Percentiles rank a stretch among this genome's conserved stretches.
Evolutionary conservation across 176 grass and related monocot species (phyloP).

Genomic region (Bromus sterilis): DNA sequence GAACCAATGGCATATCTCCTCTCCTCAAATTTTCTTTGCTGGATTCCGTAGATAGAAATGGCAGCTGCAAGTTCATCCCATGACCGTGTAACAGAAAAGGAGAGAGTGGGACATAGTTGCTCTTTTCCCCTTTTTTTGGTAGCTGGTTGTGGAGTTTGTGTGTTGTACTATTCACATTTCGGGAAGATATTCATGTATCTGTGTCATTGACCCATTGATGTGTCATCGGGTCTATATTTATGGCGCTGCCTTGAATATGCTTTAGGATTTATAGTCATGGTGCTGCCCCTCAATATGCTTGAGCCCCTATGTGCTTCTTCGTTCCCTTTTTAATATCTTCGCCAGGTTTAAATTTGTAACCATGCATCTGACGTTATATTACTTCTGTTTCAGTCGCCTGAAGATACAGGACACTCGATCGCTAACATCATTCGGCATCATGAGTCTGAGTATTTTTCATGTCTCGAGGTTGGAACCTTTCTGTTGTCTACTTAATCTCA

Average conservation of each 20-base stretch:
- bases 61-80: not conserved
- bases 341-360: not conserved
- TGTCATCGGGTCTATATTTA: not conserved
- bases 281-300: not conserved
- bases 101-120: not conserved
- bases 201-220: not conserved
- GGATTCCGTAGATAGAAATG: not conserved
- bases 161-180: not conserved
- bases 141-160: not conserved
- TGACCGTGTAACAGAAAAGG: not conserved
- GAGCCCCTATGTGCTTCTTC: not conserved
- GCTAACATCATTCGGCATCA: constrained; percentile 76
- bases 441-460: constrained; percentile 67
- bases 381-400: constrained; percentile 58
- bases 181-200: not conserved
- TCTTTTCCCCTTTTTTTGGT: not conserved
- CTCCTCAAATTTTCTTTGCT: not conserved
- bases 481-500: constrained; percentile 16
- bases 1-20: not conserved
- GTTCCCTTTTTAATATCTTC: not conserved
- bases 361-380: not conserved
- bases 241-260: not conserved
- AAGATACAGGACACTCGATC: constrained; percentile 61
- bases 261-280: not conserved
- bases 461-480: constrained; percentile 72